Evolutionary conservation across 164 flowering plant species (phyloP), one percentile per base, ranked within the genome.

Genomic region (Nymphaea thermarum): DNA sequence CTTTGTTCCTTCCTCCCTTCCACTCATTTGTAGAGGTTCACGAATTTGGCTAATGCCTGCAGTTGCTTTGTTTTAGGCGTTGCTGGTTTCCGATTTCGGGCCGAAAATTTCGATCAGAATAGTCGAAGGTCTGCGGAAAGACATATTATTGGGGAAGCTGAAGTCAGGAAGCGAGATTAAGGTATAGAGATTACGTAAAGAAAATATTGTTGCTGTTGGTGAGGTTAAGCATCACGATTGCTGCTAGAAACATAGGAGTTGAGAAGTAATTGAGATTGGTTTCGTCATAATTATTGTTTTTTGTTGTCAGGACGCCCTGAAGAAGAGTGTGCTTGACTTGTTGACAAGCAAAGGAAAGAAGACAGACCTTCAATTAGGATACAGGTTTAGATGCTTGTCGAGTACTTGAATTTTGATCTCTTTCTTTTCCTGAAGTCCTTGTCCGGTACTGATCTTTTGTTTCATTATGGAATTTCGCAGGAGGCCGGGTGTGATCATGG

Each of bases 1-100:
- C 3, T 47, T 64, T 64, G 4, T 55, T 64, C 43, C n/a, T 15
- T 61, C 10, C 10, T 55, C 16, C 60, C 60, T 55, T 16, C 2
- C 12, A 25, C 36, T 25, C 36, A 25, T 25, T 25, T 25, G 36
- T 25, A 25, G 1, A 25, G 36, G 36, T 45, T 45, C 53, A 10
- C 53, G 53, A 10, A 25, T 45, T 45, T 45, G 1, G 0, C 53
- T 5, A 45, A 10, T 45, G 36, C 36, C 36, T 25, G 36, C 36
- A 25, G 36, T 55, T 55, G 16, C 60, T 8, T 55, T 63, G 15
- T 67, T 80, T 60, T 72, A 94, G 98, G 96, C 86, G 62, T 71
- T 94, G 63, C 76, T 94, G 80, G 96, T 91, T 43, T 83, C 97
- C 71, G 98, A 94, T 81, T 94, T 94, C 82, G 97, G 98, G 66